Evolutionary conservation across 306 rosid genomes (phyloP), one percentile per base, ranked within the genome.

Genomic region (Casuarina cunninghamiana): DNA sequence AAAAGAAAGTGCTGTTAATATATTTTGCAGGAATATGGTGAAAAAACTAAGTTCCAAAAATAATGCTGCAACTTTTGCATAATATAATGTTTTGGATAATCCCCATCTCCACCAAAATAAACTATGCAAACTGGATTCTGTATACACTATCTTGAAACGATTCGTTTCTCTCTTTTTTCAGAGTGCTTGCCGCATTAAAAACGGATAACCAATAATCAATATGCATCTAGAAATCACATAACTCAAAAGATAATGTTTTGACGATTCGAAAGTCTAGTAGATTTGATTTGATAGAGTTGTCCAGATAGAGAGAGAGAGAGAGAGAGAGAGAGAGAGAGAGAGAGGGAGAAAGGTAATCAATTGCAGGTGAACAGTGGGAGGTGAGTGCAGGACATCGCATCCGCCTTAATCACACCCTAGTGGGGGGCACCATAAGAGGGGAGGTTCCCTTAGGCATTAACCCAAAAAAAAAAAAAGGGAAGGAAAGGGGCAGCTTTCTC

Each of bases 391-490:
- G 60, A 75, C 73, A 77, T 76, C 15, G 43, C 80, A 79, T 48
- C 81, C 55, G 74, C 54, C 78, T 81, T 80, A 71, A 85, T 79
- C 83, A 88, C 62, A 43, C 69, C 81, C 76, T 72, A 87, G 93
- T 91, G 93, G 88, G 96, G 69, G 74, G 91, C 96, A 89, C 62
- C 87, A 86, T 84, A 85, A 91, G 88, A 87, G 84, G 66, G 50
- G 80, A 87, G 88, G 87, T 89, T 87, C 89, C 87, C 81, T 75
- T 77, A 77, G 65, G 79, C 79, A 82, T 84, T 26, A 26, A 26
- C 32, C 32, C 1, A 26, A n/a, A 10, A 10, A n/a, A 71, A 7
- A 48, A 75, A 70, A 72, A 1, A 1, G 1, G 8, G 7, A 77
- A 26, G 32, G 32, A 84, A 80, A 72, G 69, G 73, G 72, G 71